Base-by-base conservation (phyloP, 768 basidiomycete species). In the Botryobasidium botryosum region DNA sequence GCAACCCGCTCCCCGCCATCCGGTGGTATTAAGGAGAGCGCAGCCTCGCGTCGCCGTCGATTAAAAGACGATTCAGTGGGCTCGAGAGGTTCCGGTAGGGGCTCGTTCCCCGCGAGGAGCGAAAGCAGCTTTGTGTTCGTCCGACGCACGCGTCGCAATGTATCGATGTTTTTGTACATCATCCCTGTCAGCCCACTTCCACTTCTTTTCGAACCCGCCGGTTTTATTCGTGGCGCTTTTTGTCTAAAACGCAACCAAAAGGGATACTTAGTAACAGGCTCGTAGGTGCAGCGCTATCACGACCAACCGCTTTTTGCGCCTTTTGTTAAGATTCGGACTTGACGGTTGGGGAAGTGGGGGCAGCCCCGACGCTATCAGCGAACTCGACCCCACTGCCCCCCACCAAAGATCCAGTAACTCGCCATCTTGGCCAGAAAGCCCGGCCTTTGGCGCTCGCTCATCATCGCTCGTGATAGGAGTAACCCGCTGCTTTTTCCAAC, bases 161-260 rank as follows among this genome's bases (percentile, higher is more conserved):
- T 79, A 51, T 68, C 72, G 46, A 87, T 74, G 54, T 87, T 87
- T 42, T 64, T 64, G 56, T 80, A 84, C 76, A 87, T 84, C 43
- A 76, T 53, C 13, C 61, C 62, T n/a, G 84, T 63, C 17, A 87
- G 60, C 1, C 35, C 47, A 41, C 31, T 43, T n/a, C n/a, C n/a
- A 4, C 54, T 66, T 68, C 55, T 57, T 64, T 55, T 54, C 59
- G n/a, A n/a, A n/a, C n/a, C n/a, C n/a, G n/a, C n/a, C n/a, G n/a
- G n/a, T n/a, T n/a, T n/a, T n/a, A n/a, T n/a, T n/a, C n/a, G n/a
- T n/a, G n/a, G n/a, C n/a, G n/a, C n/a, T n/a, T n/a, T n/a, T n/a
- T n/a, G n/a, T n/a, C n/a, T n/a, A n/a, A n/a, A n/a, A n/a, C n/a
- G n/a, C n/a, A n/a, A n/a, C n/a, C n/a, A n/a, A n/a, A n/a, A n/a